Evolutionary conservation across 495 filamentous ascomycete species (phyloP).

Genomic region (Neurospora sp.): DNA sequence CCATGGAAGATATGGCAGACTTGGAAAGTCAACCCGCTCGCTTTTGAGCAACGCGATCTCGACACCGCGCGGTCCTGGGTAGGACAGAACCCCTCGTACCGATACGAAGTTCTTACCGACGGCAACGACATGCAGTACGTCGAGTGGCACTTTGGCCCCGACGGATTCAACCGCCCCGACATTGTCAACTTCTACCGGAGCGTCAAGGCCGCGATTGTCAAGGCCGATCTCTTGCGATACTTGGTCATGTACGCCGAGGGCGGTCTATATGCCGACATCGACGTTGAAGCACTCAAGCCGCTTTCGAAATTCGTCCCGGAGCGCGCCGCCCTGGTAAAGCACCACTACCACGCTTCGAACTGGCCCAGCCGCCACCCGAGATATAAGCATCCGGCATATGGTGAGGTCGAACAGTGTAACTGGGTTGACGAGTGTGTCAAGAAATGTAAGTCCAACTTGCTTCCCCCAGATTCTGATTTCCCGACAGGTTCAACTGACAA

Average conservation of each 20-base stretch:
- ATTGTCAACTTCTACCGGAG: constrained; percentile 48
- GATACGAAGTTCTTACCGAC: constrained; percentile 59
- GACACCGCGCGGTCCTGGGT: constrained; percentile 46
- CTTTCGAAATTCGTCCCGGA: constrained; percentile 42
- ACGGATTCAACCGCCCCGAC: constrained; percentile 49
- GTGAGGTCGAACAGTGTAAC: constrained; percentile 54
- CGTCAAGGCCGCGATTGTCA: constrained; percentile 50
- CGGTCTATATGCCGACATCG: constrained; percentile 49
- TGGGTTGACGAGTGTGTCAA: constrained; percentile 50
- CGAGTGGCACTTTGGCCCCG: constrained; percentile 46
- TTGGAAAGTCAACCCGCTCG: constrained; percentile 52
- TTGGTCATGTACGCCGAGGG: constrained; percentile 48
- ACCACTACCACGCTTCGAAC: constrained; percentile 55
- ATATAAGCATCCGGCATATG: constrained; percentile 50
- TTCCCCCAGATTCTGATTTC: not conserved
- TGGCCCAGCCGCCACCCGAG: constrained; percentile 52
- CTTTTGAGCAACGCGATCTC: constrained; percentile 47
- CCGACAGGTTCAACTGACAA: not conserved
- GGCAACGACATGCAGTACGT: constrained; percentile 49
- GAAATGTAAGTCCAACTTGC: constrained; percentile 21
- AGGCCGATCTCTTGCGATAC: constrained; percentile 50
- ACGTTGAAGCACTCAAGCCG: constrained; percentile 43
- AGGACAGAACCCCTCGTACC: constrained; percentile 44
- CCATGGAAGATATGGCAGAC: constrained; percentile 52
- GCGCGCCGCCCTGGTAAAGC: constrained; percentile 46